These are phyloP conservation scores for Lojkania enalia DNA, from an alignment of 2,329 filamentous ascomycete species.

Conservation along the genomic window DNA sequence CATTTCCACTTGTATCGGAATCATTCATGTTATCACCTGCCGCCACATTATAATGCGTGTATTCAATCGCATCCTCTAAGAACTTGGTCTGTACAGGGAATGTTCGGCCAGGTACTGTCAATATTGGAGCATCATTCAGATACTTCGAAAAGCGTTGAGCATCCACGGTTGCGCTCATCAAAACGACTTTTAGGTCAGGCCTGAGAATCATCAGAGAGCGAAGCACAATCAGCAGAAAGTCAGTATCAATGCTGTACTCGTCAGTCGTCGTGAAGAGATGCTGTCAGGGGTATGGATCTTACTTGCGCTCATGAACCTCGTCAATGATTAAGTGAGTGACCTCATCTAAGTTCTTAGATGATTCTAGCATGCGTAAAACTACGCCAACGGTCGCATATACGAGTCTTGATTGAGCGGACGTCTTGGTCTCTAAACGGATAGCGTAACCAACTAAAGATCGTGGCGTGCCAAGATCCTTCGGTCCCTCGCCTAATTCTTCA, in stretches of 20 bases:
- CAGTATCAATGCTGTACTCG: conserved; percentile 75
- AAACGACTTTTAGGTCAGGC: conserved; percentile 83
- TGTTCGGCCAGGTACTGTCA: conserved; percentile 89
- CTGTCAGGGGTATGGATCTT: conserved; percentile 6
- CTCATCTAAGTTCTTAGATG: conserved; percentile 80
- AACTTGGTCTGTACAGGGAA: conserved; percentile 89
- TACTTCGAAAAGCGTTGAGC: conserved; percentile 90
- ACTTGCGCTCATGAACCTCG: conserved; percentile 87
- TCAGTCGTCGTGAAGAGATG: conserved; percentile 15
- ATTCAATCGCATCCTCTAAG: conserved; percentile 88
- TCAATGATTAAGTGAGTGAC: conserved; percentile 96
- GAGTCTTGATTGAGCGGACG: conserved; percentile 76
- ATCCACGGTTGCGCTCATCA: conserved; percentile 98
- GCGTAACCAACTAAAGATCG: conserved; percentile 91
- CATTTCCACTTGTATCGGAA: conserved; percentile 50
- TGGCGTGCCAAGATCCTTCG: conserved; percentile 76
- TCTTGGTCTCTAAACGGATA: conserved; percentile 88
- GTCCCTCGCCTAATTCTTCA: conserved; percentile 87
- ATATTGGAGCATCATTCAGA: conserved; percentile 78
- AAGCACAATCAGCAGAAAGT: conserved; percentile 91
- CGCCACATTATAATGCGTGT: conserved; percentile 68
- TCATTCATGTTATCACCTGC: conserved; percentile 55
- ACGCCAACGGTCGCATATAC: conserved; percentile 90
- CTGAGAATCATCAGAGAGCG: conserved; percentile 77
- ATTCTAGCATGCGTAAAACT: conserved; percentile 96